Conservation (phyloP, 345 rosid genomes). For the Physaria fendleri region DNA sequence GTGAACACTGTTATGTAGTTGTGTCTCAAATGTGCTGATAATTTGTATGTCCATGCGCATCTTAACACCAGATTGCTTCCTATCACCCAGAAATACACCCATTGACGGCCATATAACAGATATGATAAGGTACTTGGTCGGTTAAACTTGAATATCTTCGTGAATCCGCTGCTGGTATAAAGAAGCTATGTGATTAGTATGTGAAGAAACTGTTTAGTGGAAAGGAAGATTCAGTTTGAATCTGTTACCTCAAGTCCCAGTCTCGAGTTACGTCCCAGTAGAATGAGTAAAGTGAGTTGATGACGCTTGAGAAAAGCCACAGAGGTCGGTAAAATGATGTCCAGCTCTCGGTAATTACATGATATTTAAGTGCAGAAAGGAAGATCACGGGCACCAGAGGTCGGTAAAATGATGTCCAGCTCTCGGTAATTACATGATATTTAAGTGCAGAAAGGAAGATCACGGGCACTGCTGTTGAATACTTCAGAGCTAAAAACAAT, state of each 20-base stretch:
- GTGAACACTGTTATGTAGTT: conserved; percentile 74
- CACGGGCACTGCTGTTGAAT: conserved; percentile 95
- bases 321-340: conserved; percentile 74
- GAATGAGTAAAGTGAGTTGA: conserved; percentile 91
- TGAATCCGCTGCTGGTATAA: conserved; percentile 64
- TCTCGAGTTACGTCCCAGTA: conserved; percentile 98
- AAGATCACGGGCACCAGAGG: conserved; percentile 96
- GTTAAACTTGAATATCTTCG: conserved; percentile 82
- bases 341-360: conserved; percentile 74
- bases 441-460: conserved; percentile 93
- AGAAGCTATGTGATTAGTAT: not conserved
- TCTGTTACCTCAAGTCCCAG: conserved; percentile 88
- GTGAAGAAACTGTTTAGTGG: not conserved
- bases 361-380: conserved; percentile 93
- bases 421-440: conserved; percentile 72
- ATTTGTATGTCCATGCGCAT: conserved; percentile 93
- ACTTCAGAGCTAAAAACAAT: conserved; percentile 77
- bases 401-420: conserved; percentile 72
- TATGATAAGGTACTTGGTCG: conserved; percentile 47
- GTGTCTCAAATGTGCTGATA: conserved; percentile 92
- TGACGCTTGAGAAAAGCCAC: conserved; percentile 84
- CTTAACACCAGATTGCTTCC: conserved; percentile 89
- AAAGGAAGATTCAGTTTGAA: not conserved
- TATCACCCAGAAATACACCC: conserved; percentile 93
- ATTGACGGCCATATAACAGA: conserved; percentile 62